Percentiles rank a stretch among this genome's conserved stretches.
phyloP scores from a whole-genome alignment of 108 stramenopile species.

The Cylindrotheca fusiformis region DNA sequence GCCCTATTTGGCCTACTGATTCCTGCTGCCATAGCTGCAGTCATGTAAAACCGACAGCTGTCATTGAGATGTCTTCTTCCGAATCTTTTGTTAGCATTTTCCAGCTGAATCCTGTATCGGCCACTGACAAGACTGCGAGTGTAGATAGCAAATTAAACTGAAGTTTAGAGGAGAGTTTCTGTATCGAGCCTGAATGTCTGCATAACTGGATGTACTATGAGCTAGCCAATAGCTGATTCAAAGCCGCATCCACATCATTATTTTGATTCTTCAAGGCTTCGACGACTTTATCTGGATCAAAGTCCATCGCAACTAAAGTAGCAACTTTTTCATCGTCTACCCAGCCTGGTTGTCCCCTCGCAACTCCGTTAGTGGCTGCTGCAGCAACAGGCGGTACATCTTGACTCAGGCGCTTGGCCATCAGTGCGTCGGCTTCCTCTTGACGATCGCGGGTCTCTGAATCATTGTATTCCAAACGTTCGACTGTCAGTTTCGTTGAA shows the following conservation, averaged over 20 bases:
- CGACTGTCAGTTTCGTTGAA: constrained; percentile 39
- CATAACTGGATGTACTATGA: too few species aligned
- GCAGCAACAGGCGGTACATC: constrained; percentile 5
- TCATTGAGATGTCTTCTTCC: too few species aligned
- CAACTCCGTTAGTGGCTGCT: background rate
- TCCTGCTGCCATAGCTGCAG: background rate
- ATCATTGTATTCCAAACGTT: constrained; percentile 57
- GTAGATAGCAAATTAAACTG: too few species aligned
- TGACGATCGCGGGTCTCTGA: constrained; percentile 17
- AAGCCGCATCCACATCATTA: constrained; percentile 55
- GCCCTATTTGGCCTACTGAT: background rate
- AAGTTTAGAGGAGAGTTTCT: too few species aligned
- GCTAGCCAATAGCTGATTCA: constrained; percentile 47
- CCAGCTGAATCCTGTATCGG: too few species aligned
- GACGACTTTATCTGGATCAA: constrained; percentile 55
- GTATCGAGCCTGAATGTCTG: too few species aligned
- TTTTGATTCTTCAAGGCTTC: constrained; percentile 44
- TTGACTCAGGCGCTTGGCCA: constrained; percentile 36
- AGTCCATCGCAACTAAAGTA: constrained; percentile 56
- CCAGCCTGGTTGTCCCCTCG: constrained; percentile 11
- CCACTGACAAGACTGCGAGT: too few species aligned
- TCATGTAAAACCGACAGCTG: too few species aligned
- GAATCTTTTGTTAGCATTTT: too few species aligned
- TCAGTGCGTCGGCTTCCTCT: constrained; percentile 42
- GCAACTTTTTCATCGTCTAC: constrained; percentile 65